Evolutionary conservation across 331 rosid species (phyloP), one percentile per base, ranked within the genome.

Genomic region (Stylosanthes scabra): DNA sequence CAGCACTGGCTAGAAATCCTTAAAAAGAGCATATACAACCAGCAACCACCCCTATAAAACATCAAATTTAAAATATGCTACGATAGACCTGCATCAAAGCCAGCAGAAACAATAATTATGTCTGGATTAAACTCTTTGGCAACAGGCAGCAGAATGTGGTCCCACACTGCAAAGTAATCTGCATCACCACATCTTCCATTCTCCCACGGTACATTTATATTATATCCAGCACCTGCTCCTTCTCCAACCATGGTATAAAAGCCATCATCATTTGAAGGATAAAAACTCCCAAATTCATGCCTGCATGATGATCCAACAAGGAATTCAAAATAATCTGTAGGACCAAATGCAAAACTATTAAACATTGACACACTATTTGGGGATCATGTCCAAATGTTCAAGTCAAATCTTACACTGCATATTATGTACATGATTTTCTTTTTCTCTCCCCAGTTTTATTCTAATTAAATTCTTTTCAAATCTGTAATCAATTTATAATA

Each of bases 141-240:
- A 70, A 95, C 93, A 42, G 97, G 99, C 67, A 95, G 54, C 87
- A 95, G 88, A 71, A 95, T 83, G 81, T 92, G 92, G 74, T 95
- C 96, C 99, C 99, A 95, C 52, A 74, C 99, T 13, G 97, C 99
- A 80, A 90, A 71, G 80, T 95, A 95, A 64, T 95, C 99, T 29
- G 97, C 96, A 66, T 95, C 97, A 77, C 99, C 96, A 44, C 99
- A 95, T 67, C 49, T 68, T 49, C 84, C 97, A 74, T 90, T 90
- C 86, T 92, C 99, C 99, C 99, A 95, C 4, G 99, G 99, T 56
- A 95, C 97, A 78, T 95, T 95, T 78, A 95, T 85, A 69, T 82
- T 95, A 86, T 85, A 91, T 71, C 99, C 99, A 31, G 85, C 83
- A 66, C 99, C 99, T 3, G 80, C 79, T 76, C 97, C 97, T 83